Evolutionary conservation across 2,329 filamentous ascomycete genomes (phyloP).

Genomic region (Ploettnerulaceae sp.): DNA sequence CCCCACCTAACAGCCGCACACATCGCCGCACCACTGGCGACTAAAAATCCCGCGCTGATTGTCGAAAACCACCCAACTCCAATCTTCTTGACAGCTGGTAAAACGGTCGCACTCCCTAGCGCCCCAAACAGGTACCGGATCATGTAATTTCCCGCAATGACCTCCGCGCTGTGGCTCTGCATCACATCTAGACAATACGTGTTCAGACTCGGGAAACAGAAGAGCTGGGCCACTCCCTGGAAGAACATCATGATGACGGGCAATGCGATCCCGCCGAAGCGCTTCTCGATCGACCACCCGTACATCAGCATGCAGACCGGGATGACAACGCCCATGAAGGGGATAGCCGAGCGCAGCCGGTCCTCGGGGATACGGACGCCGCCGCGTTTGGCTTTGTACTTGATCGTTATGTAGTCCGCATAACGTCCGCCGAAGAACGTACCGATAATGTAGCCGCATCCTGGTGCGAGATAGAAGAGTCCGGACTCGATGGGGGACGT

Average conservation of each 20-base stretch:
- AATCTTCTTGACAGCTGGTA: constrained; percentile 68
- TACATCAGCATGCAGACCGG: constrained; percentile 64
- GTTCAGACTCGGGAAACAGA: constrained; percentile 71
- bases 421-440: constrained; percentile 69
- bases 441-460: constrained; percentile 62
- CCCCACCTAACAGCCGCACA: constrained; percentile 29
- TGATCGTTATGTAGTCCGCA: constrained; percentile 62
- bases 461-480: constrained; percentile 71
- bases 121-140: constrained; percentile 72
- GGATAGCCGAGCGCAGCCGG: constrained; percentile 54
- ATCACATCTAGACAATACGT: constrained; percentile 82
- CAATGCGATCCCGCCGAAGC: constrained; percentile 49
- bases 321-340: constrained; percentile 52
- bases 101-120: constrained; percentile 62
- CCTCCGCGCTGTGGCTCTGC: constrained; percentile 64
- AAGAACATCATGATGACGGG: constrained; percentile 71
- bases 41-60: constrained; percentile 55
- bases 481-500: constrained; percentile 61
- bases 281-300: constrained; percentile 53
- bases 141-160: constrained; percentile 77
- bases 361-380: constrained; percentile 64
- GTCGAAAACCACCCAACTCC: constrained; percentile 81
- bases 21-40: constrained; percentile 32
- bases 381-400: constrained; percentile 54
- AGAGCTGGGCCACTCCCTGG: constrained; percentile 69